phyloP scores from a whole-genome alignment of 805 yeast genomes.

The Schwanniomyces pseudopolymorphus region DNA sequence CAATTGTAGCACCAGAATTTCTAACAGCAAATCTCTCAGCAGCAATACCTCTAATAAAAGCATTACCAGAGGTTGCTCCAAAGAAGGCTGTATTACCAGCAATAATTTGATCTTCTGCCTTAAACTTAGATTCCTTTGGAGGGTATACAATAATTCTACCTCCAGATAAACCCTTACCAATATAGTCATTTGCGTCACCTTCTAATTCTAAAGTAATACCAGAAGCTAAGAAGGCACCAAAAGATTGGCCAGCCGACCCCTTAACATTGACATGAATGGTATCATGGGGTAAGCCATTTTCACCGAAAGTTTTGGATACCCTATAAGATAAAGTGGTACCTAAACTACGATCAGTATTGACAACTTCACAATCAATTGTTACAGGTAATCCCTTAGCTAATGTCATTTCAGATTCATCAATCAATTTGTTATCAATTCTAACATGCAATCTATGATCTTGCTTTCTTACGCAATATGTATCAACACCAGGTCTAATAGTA shows the following conservation, averaged over 20 bases:
- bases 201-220: slow-evolving; percentile 94
- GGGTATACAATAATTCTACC: slow-evolving; percentile 93
- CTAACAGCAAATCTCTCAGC: slow-evolving; percentile 98
- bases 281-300: slow-evolving; percentile 90
- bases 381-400: slow-evolving; percentile 95
- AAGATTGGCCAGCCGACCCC: slow-evolving; percentile 98
- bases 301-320: slow-evolving; percentile 91
- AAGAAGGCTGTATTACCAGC: slow-evolving; percentile 97
- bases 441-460: slow-evolving; percentile 94
- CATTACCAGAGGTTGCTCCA: slow-evolving; percentile 95
- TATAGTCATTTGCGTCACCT: slow-evolving; percentile 98
- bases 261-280: slow-evolving; percentile 88
- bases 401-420: slow-evolving; percentile 95
- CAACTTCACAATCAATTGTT: slow-evolving; percentile 87
- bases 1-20: slow-evolving; percentile 97
- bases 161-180: slow-evolving; percentile 96
- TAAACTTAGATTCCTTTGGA: slow-evolving; percentile 77
- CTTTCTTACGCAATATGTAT: slow-evolving; percentile 86
- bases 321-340: slow-evolving; percentile 95
- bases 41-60: slow-evolving; percentile 94
- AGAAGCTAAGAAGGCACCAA: slow-evolving; percentile 95
- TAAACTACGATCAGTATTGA: slow-evolving; percentile 94
- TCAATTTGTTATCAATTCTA: slow-evolving; percentile 90
- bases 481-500: slow-evolving; percentile 93
- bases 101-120: slow-evolving; percentile 93